A percentile compares a stretch with the other conserved stretches of the same genome.
phyloP scores from a whole-genome alignment of 129 eudicot genomes.

The Escallonia herrerae region DNA sequence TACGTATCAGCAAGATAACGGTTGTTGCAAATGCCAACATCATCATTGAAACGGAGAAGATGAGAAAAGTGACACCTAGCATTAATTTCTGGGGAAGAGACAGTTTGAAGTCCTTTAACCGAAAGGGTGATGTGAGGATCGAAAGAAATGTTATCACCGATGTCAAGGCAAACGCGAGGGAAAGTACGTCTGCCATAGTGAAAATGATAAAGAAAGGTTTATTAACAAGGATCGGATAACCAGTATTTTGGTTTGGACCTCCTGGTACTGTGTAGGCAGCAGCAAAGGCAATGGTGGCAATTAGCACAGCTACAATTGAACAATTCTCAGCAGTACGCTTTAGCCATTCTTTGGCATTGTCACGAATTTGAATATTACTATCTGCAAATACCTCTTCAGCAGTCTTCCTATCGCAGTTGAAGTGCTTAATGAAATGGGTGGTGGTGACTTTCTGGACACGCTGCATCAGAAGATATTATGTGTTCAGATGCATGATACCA shows the following conservation, averaged over 20 bases:
- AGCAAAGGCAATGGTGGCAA: constrained; percentile 33
- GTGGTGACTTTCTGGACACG: too few species aligned
- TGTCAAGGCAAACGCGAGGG: constrained; percentile 22
- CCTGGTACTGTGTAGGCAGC: constrained; percentile 31
- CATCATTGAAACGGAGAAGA: constrained; percentile 31
- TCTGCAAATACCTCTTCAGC: too few species aligned
- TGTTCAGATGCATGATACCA: too few species aligned
- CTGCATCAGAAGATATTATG: too few species aligned
- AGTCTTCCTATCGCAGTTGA: too few species aligned
- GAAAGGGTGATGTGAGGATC: constrained; percentile 24
- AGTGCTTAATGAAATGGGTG: too few species aligned
- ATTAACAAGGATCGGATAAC: constrained; percentile 18
- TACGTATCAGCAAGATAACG: constrained; percentile 9
- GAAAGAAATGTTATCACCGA: constrained; percentile 27
- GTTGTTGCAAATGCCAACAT: constrained; percentile 38
- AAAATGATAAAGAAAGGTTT: constrained; percentile 17
- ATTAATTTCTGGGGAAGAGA: constrained; percentile 18
- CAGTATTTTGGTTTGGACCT: constrained; percentile 9
- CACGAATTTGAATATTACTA: too few species aligned
- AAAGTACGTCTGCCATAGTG: constrained; percentile 23
- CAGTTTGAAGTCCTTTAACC: constrained; percentile 16
- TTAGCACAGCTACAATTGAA: neutral
- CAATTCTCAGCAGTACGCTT: too few species aligned
- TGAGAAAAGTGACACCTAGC: constrained; percentile 30
- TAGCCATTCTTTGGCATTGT: too few species aligned